These are phyloP conservation scores for Zymoseptoria ardabiliae DNA, from an alignment of 2,329 filamentous ascomycete species.

Conservation along the genomic window DNA sequence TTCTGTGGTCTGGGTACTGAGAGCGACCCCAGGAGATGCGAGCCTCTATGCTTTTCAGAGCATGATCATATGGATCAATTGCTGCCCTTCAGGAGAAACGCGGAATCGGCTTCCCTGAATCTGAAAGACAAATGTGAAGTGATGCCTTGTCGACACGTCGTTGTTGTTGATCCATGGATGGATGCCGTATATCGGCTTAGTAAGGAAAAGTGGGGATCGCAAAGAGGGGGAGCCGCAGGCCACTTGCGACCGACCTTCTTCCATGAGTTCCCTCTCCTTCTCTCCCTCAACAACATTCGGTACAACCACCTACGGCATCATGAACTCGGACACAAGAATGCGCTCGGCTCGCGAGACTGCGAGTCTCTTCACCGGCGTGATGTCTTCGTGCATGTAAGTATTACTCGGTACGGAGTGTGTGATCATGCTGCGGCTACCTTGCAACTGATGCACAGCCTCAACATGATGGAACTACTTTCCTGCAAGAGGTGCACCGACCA, in stretches of 20 bases:
- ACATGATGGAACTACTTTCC: neutral
- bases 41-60: neutral
- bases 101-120: too few relatives aligned
- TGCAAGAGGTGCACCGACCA: neutral
- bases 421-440: neutral
- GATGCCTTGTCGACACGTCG: neutral
- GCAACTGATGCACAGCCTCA: neutral
- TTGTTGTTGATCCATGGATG: neutral
- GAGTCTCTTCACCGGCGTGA: neutral
- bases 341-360: neutral
- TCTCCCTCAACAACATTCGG: neutral
- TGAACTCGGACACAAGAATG: too few relatives aligned
- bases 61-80: neutral
- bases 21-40: neutral
- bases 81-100: too few relatives aligned
- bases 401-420: neutral
- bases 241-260: neutral
- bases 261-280: neutral
- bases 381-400: neutral
- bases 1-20: neutral
- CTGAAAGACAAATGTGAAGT: neutral
- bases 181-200: neutral
- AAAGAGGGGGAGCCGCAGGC: neutral
- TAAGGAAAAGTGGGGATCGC: neutral
- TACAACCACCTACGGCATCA: neutral